Evolutionary conservation across 129 eudicot species (phyloP), one percentile per base, ranked within the genome.

Genomic region (Flaveria sonorensis): DNA sequence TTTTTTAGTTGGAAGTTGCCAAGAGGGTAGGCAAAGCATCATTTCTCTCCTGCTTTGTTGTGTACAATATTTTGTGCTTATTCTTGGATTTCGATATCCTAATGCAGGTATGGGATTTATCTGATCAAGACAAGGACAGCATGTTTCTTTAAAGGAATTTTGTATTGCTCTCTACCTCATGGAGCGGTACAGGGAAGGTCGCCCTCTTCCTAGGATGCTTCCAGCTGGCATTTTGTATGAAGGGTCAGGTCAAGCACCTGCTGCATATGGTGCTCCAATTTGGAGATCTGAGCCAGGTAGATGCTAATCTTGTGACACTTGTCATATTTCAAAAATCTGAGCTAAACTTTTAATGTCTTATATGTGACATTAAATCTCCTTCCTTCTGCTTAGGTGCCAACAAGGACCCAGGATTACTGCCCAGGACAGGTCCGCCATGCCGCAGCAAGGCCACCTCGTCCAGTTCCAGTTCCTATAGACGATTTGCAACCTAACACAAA

Each of bases 91-190:
- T 78, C 86, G 98, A 90, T 83, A 77, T 93, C 80, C 42, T 93
- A 75, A 90, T 80, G 86, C 95, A 90, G 86, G 98, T 90, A 14
- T 93, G 96, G 98, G 96, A 88, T 79, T 83, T 93, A 68, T 90
- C 98, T 78, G 98, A 93, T 82, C 95, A 93, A 81, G 98, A 93
- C 79, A 88, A 85, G 68, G 98, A 93, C 77, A 87, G 89, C 84
- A 93, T 90, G 96, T 93, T 83, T 88, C 98, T 80, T 76, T 93
- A 77, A 85, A 81, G 81, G 98, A 93, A 70, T 93, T 93, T 52
- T 93, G 98, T 73, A 78, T 93, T 79, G 96, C 98, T 73, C 92
- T 93, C 70, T 93, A 90, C 82, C 85, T 93, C 71, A 93, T 93
- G 92, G 98, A 93, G 56, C 87, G 96, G 50, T 79, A 62, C 56